Evolutionary conservation across 2,329 filamentous ascomycete genomes (phyloP), one percentile per base, ranked within the genome.

Genomic region (Claviceps arundinis): DNA sequence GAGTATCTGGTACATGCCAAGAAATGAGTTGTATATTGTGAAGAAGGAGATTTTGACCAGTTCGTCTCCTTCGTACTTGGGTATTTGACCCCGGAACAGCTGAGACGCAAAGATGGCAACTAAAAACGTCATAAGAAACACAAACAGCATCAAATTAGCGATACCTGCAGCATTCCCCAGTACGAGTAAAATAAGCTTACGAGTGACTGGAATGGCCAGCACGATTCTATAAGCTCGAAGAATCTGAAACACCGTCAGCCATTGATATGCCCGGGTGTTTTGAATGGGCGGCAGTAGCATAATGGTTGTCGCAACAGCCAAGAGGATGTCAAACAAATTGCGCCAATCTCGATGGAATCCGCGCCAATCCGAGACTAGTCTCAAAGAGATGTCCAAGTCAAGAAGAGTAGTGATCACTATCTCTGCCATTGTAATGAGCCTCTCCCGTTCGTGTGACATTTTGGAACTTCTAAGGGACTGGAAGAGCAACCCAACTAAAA

Each of bases 1-100:
- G 45, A 98, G 72, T 34, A 98, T 81, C 68, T 96, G 89, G 64
- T 98, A 98, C 89, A 98, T 97, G 52, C 90, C 93, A 16, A 98
- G 74, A 63, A 98, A 98, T 0, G 89, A 87, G 63, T 97, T 97
- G 72, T 85, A 98, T 38, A 98, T 93, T 41, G 88, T 87, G 63
- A 81, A 82, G 65, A 98, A 98, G 0, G 87, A 86, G 43, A 93
- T 80, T 22, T 77, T 70, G 55, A 87, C 81, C 2, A 77, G 68
- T 2, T 85, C 72, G 2, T 82, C 85, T n/a, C 69, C 65, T 2
- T 72, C 67, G 57, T 88, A 60, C 37, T 74, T 60, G 0, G 87
- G 84, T 30, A 97, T 79, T 59, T 95, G 84, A 34, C 90, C 90
- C 38, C 93, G 84, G 62, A 98, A 95, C 4, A 98, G 80, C 65